Base-by-base conservation (phyloP, 2,329 filamentous ascomycete species). In the Akanthomyces dipterigenus region DNA sequence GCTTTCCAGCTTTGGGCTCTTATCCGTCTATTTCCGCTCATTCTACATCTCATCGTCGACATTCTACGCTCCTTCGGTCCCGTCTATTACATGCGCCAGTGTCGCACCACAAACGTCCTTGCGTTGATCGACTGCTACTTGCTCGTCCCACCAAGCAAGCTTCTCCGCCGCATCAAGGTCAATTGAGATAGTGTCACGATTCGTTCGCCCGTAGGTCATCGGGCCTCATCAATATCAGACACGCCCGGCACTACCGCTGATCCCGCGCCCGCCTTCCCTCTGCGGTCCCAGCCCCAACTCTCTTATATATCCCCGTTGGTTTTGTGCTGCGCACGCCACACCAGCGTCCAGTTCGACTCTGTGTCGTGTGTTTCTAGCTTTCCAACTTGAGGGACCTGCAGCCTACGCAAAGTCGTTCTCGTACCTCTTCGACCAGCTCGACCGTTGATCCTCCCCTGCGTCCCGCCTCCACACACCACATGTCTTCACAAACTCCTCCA, bases 401-500 rank as follows among this genome's bases (percentile, higher is more conserved):
- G 5, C 40, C 3, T 28, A 9, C 49, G 36, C 3, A 12, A 53
- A 24, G 11, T 53, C 57, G 8, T 9, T 26, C 20, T 3, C 28
- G n/a, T n/a, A 3, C 28, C 28, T 45, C 20, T 31, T 14, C 40
- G 24, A n/a, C 6, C 40, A 45, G 18, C 26, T 46, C 36, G n/a
- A 24, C 14, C 14, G 6, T 49, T 31, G 40, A 26, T 11, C 5
- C 20, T 26, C n/a, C 16, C 36, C 18, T 43, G 18, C 26, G 16
- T n/a, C 14, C 14, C 26, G 11, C 1, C 18, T 26, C 26, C 6
- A 45, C 22, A 3, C 43, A n/a, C 22, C 22, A 46, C 58, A 76
- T 76, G 74, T 67, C 72, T 65, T 71, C 68, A 43, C 69, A 66
- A 34, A 67, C 71, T 24, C 65, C 66, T 7, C 68, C 74, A 48